Evolutionary conservation across 495 filamentous ascomycete species (phyloP).

Genomic region (Annulohypoxylon moriforme): DNA sequence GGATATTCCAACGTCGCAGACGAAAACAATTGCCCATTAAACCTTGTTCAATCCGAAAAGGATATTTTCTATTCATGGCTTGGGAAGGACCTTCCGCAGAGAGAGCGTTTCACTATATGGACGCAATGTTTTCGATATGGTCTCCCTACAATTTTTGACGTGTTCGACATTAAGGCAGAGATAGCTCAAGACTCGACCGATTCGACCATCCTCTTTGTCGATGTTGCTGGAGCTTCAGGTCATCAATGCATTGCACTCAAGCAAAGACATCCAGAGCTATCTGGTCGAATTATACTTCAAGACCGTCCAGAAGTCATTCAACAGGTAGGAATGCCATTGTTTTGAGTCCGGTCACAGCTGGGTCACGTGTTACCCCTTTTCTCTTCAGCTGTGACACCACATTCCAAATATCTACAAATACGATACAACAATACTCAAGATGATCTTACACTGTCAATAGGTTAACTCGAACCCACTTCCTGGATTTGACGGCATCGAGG

Average conservation of each 20-base stretch:
- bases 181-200: conserved; percentile 18
- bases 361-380: too few relatives aligned
- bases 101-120: conserved; percentile 33
- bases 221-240: conserved; percentile 55
- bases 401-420: background rate
- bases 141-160: conserved; percentile 31
- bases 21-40: conserved; percentile 13
- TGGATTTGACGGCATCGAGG: conserved; percentile 42
- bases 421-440: background rate
- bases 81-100: conserved; percentile 25
- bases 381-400: background rate
- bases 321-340: background rate
- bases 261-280: conserved; percentile 53
- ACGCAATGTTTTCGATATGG: conserved; percentile 31
- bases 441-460: conserved; percentile 16
- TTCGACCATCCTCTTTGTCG: conserved; percentile 50
- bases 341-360: too few relatives aligned
- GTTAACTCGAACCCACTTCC: conserved; percentile 28
- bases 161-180: conserved; percentile 31
- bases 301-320: conserved; percentile 57
- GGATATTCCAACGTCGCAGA: conserved; percentile 22
- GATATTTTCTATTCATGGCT: conserved; percentile 48
- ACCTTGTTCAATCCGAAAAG: conserved; percentile 35
- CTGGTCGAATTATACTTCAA: conserved; percentile 60
- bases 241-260: conserved; percentile 50